Evolutionary conservation across 2,329 filamentous ascomycete genomes (phyloP), one percentile per base, ranked within the genome.

Genomic region (Metarhizium album): DNA sequence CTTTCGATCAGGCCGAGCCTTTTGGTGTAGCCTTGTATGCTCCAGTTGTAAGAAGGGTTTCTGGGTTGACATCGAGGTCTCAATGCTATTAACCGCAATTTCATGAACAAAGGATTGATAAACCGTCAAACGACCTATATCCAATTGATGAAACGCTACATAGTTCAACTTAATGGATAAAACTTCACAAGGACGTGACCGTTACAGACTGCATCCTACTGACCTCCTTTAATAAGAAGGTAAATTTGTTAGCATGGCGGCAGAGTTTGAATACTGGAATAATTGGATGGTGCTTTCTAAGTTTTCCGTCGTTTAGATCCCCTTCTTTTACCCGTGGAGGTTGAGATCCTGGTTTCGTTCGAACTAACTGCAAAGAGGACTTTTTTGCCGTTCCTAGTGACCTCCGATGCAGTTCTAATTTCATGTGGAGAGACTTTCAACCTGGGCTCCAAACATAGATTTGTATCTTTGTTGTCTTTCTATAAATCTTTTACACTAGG

Each of bases 401-500:
- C 33, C 13, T 16, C 33, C 16, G 33, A 13, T 4, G 9, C 16
- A 6, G 37, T 20, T 40, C 16, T 40, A 8, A 8, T n/a, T 40
- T 40, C 14, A 9, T 40, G 6, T 9, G 8, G n/a, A 40, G n/a
- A 40, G 5, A 40, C 3, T 20, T 11, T 40, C 11, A 20, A 6
- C 18, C 18, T 40, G 37, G n/a, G 9, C 7, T 40, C 8, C 18
- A 40, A 40, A 18, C 16, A 20, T 8, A 16, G 7, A 16, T 4
- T 11, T 9, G 16, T 20, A 40, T 20, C n/a, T 20, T 40, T 20
- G 37, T 6, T 16, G n/a, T 40, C 37, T n/a, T n/a, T 40, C 37
- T 6, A 20, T 18, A 3, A 9, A 11, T n/a, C 14, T 4, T 40
- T 64, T 52, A 69, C 53, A 62, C 59, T 47, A 70, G 60, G 43